phyloP scores from a whole-genome alignment of 2,329 filamentous ascomycete species.

The Calonectria naviculata region DNA sequence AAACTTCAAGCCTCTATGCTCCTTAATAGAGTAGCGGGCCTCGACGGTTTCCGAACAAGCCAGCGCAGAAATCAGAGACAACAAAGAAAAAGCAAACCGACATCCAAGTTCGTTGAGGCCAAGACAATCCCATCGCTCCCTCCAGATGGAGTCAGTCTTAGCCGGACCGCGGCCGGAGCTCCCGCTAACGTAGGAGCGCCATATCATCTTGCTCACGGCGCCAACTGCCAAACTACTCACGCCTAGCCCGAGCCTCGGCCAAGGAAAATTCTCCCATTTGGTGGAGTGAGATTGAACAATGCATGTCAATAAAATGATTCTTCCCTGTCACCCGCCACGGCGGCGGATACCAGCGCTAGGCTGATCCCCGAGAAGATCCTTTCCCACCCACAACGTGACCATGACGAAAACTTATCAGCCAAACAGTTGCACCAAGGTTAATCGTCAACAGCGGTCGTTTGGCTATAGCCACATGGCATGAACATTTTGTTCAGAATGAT shows the following conservation, averaged over 20 bases:
- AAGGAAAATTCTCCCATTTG: constrained; percentile 7
- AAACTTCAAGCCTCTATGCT: background rate
- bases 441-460: constrained; percentile 9
- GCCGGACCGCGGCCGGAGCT: constrained; percentile 13
- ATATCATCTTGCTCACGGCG: constrained; percentile 17
- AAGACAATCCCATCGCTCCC: background rate
- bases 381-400: background rate
- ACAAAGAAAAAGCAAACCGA: background rate
- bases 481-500: constrained; percentile 1
- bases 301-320: constrained; percentile 2
- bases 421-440: background rate
- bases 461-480: constrained; percentile 13
- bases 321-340: background rate
- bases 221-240: constrained; percentile 20
- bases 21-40: background rate
- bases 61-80: background rate
- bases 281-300: constrained; percentile 13
- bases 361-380: background rate
- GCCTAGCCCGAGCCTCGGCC: constrained; percentile 8
- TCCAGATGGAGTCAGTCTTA: constrained; percentile 16
- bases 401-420: background rate
- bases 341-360: constrained; percentile 3
- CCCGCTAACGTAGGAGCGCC: constrained; percentile 22
- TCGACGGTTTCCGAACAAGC: background rate
- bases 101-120: background rate